These are phyloP conservation scores for Thalassia testudinum DNA, from an alignment of 116 monocot species.

Conservation along the genomic window DNA sequence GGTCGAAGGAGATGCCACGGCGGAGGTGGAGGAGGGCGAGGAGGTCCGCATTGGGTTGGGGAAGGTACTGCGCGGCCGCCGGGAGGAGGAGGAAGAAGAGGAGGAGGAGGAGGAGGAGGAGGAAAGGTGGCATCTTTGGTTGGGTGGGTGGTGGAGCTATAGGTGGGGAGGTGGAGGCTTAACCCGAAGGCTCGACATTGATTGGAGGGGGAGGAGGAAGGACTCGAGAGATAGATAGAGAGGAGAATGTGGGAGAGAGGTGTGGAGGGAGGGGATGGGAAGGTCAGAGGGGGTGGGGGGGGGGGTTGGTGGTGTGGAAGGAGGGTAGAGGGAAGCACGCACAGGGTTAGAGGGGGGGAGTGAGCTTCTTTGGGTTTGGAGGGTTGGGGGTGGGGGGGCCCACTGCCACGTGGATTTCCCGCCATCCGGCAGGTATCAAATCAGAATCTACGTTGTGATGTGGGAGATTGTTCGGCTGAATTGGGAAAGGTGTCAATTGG, in stretches of 20 bases:
- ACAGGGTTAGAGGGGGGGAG: neutral
- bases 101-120: conserved; percentile 14
- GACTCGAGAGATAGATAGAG: neutral
- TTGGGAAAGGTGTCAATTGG: too few species aligned
- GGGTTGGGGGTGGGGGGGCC: too few species aligned
- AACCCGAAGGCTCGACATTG: neutral
- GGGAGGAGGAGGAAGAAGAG: neutral
- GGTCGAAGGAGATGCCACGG: conserved; percentile 53
- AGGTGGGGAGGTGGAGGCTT: neutral
- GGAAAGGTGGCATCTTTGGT: neutral
- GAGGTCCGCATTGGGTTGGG: conserved; percentile 22
- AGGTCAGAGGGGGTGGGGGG: neutral
- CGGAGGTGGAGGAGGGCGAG: conserved; percentile 64
- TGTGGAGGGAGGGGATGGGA: neutral
- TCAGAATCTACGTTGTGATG: too few species aligned
- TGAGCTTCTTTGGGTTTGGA: too few species aligned
- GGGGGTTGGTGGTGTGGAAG: neutral
- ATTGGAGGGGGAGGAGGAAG: neutral
- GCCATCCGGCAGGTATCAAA: too few species aligned
- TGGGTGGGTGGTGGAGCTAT: too few species aligned
- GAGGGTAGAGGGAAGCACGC: neutral
- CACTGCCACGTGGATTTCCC: too few species aligned
- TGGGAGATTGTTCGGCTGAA: too few species aligned
- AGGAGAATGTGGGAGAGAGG: neutral
- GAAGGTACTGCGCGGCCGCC: neutral